Percentiles rank a stretch among this genome's conserved stretches.
Conservation (phyloP, 345 rosid species). For the Arabis hirsuta region DNA sequence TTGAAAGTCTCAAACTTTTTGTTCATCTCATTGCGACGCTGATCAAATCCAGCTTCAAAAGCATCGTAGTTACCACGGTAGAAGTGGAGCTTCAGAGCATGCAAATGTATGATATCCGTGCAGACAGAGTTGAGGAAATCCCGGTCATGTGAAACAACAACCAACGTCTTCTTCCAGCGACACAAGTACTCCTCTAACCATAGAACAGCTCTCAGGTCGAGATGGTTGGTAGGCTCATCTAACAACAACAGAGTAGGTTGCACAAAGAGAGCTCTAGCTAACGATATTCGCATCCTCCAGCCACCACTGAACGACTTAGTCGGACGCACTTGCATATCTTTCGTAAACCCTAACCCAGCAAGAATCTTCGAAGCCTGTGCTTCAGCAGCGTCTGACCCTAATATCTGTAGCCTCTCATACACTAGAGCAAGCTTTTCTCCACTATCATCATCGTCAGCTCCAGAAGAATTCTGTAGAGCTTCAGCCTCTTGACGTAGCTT, state of each 20-base stretch:
- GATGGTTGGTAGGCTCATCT: constrained; percentile 98
- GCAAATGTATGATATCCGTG: constrained; percentile 87
- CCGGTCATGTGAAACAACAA: constrained; percentile 94
- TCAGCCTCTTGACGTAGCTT: constrained; percentile 73
- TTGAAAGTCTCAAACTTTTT: constrained; percentile 72
- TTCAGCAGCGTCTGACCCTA: constrained; percentile 97
- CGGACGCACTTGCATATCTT: constrained; percentile 82
- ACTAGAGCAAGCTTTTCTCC: constrained; percentile 87
- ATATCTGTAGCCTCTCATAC: constrained; percentile 80
- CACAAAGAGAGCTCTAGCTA: constrained; percentile 94
- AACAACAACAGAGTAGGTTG: constrained; percentile 87
- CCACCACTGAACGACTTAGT: constrained; percentile 95
- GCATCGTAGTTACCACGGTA: no score
- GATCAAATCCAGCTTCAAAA: no score
- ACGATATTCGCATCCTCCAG: constrained; percentile 99
- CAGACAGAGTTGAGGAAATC: constrained; percentile 94
- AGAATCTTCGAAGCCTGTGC: constrained; percentile 94
- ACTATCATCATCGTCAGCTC: constrained; percentile 52
- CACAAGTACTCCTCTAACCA: constrained; percentile 93
- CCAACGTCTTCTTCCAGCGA: constrained; percentile 91
- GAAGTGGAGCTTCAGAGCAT: constrained; percentile 75
- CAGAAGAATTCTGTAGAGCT: constrained; percentile 55
- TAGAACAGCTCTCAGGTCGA: constrained; percentile 89
- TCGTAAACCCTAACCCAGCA: constrained; percentile 92
- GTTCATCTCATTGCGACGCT: constrained; percentile 88